Evolutionary conservation across 495 filamentous ascomycete genomes (phyloP).

Genomic region (Tuber aestivum): DNA sequence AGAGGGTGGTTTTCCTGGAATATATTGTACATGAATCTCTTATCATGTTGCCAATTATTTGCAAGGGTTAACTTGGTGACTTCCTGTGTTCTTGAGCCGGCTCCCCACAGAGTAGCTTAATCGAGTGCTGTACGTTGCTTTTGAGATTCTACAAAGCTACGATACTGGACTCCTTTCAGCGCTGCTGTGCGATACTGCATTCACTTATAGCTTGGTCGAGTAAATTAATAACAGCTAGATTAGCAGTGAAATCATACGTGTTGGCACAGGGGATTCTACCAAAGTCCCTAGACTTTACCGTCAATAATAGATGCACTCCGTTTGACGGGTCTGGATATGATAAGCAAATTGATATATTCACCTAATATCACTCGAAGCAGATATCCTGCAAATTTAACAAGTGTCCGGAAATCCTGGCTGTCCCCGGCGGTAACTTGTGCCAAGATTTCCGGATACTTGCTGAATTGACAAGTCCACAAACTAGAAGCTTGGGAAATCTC

Average conservation of each 20-base stretch:
- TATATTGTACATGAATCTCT: neutral
- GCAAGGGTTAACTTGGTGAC: neutral
- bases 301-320: neutral
- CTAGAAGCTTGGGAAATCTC: neutral
- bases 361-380: neutral
- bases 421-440: too few relatives aligned
- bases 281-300: too few relatives aligned
- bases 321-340: neutral
- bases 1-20: neutral
- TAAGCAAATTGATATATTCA: neutral
- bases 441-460: too few relatives aligned
- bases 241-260: too few relatives aligned
- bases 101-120: too few relatives aligned
- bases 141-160: neutral
- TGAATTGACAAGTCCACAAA: neutral
- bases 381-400: too few relatives aligned
- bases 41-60: neutral
- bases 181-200: fast-evolving
- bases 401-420: too few relatives aligned
- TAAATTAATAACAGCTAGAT: neutral
- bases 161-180: neutral
- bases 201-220: neutral
- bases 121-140: neutral
- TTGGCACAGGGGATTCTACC: neutral
- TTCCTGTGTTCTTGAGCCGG: neutral